Evolutionary conservation across 1,139 yeast species (phyloP), one percentile per base, ranked within the genome.

Genomic region (Ogataea hybrid): DNA sequence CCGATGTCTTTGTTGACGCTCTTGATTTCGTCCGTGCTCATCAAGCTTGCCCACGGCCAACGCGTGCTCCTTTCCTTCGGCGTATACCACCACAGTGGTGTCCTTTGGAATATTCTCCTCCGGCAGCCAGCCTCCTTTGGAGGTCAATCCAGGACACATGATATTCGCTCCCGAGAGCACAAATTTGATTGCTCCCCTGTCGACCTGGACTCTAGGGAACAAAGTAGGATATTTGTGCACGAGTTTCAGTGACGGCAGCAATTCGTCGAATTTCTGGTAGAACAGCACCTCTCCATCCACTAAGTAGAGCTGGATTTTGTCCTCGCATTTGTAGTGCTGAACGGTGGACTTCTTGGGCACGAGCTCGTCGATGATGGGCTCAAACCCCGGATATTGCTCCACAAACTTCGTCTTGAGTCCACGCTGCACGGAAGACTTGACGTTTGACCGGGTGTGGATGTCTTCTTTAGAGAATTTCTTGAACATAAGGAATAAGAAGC

Each of bases 61-160:
- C 0, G 97, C 96, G 57, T 77, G 73, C 53, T 88, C 95, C 59
- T 90, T 90, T 43, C 96, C 96, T 65, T 90, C 97, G 32, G 97
- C 97, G 59, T 83, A 84, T 28, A 90, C 77, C 7, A 87, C 75
- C 27, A 90, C 96, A 30, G 87, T 75, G 17, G 81, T 73, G 43
- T 77, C 95, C 54, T 77, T 71, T 39, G 79, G 81, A 57, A 74
- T 65, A 25, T 79, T 74, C 44, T 73, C 79, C 22, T 83, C 92
- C 11, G 97, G 97, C 48, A 90, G 70, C 45, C 70, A 65, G 22
- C 96, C 97, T 33, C 97, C 97, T 8, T 86, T 75, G 15, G 96
- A 86, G 0, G 97, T 90, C 51, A 90, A 73, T 20, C 98, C 98
- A 5, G 97, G 97, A 67, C 97, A 90, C 97, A 89, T 90, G 56